Conservation (phyloP, 768 basidiomycete genomes). For the Gloeophyllum trabeum region DNA sequence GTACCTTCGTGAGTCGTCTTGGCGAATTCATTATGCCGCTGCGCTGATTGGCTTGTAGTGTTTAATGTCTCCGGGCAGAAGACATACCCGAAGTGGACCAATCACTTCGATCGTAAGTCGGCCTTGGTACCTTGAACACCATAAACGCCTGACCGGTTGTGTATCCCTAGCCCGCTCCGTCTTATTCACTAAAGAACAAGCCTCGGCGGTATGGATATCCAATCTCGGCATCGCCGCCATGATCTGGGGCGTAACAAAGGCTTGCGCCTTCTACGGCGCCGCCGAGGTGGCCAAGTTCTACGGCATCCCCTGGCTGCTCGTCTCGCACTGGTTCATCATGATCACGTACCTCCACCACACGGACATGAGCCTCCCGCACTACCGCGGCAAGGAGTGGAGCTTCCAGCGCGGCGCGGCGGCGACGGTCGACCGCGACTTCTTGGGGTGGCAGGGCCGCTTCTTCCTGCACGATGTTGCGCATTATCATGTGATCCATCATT, state of each 20-base stretch:
- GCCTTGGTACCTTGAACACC: background rate
- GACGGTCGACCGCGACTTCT: conserved; percentile 48
- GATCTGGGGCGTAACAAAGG: conserved; percentile 26
- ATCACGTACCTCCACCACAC: conserved; percentile 55
- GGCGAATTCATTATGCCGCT: too few species aligned
- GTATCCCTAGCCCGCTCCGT: conserved; percentile 35
- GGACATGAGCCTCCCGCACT: conserved; percentile 41
- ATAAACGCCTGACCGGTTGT: background rate
- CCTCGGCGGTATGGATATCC: conserved; percentile 41
- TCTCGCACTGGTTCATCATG: conserved; percentile 46
- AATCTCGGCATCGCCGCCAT: conserved; percentile 43
- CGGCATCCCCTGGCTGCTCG: conserved; percentile 29
- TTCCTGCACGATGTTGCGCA: conserved; percentile 57
- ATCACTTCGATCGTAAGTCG: conserved; percentile 55
- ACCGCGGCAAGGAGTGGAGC: conserved; percentile 40
- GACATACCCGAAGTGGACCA: conserved; percentile 49
- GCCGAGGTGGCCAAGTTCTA: conserved; percentile 21
- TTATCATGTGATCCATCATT: conserved; percentile 53
- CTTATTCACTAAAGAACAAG: conserved; percentile 41
- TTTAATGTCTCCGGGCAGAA: conserved; percentile 55
- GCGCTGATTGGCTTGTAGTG: too few species aligned
- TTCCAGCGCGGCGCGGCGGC: conserved; percentile 47
- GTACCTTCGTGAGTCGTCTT: conserved; percentile 40
- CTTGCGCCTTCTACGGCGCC: conserved; percentile 25
- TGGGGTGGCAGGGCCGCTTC: conserved; percentile 51